Evolutionary conservation across 2,329 filamentous ascomycete genomes (phyloP).

Genomic region (Aquanectria penicillioides): DNA sequence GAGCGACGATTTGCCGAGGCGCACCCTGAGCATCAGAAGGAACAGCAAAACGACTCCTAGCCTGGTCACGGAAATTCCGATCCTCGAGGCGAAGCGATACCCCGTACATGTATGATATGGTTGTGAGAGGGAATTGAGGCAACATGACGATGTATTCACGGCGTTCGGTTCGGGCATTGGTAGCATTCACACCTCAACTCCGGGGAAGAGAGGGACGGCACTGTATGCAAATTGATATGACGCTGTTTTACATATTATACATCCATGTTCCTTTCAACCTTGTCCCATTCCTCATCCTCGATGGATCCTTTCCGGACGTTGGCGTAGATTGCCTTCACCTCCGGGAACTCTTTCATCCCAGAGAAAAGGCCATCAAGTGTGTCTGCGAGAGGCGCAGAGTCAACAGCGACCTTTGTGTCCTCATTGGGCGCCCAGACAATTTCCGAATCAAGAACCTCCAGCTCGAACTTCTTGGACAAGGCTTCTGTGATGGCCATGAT

Average conservation of each 20-base stretch:
- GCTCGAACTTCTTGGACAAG: slow-evolving; percentile 69
- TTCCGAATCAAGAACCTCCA: slow-evolving; percentile 78
- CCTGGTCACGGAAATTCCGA: no score
- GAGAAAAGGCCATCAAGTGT: slow-evolving; percentile 69
- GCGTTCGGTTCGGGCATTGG: slow-evolving; percentile 38
- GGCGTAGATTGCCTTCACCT: slow-evolving; percentile 82
- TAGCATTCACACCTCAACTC: slow-evolving; percentile 31
- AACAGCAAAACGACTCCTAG: slow-evolving; percentile 19
- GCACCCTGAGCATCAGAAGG: slow-evolving; percentile 37
- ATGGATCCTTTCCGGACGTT: slow-evolving; percentile 68
- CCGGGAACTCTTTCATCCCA: slow-evolving; percentile 71
- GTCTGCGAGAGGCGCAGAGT: slow-evolving; percentile 64
- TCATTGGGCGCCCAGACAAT: slow-evolving; percentile 88
- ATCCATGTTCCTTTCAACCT: slow-evolving; percentile 64
- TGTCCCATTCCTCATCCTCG: slow-evolving; percentile 64
- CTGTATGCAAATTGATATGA: slow-evolving; percentile 35
- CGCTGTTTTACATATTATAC: slow-evolving; percentile 45
- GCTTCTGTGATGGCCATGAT: slow-evolving; percentile 50
- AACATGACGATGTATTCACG: slow-evolving; percentile 33
- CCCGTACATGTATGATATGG: slow-evolving; percentile 34
- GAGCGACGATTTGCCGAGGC: slow-evolving; percentile 44
- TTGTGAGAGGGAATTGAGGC: slow-evolving; percentile 12
- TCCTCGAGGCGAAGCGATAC: slow-evolving; percentile 11
- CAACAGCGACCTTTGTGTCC: slow-evolving; percentile 76
- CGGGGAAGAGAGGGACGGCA: slow-evolving; percentile 18